A percentile compares a stretch with the other conserved stretches of the same genome.
These are phyloP conservation scores for Tausonia pullulans DNA, from an alignment of 1,284 basidiomycete genomes.

Conservation along the genomic window DNA sequence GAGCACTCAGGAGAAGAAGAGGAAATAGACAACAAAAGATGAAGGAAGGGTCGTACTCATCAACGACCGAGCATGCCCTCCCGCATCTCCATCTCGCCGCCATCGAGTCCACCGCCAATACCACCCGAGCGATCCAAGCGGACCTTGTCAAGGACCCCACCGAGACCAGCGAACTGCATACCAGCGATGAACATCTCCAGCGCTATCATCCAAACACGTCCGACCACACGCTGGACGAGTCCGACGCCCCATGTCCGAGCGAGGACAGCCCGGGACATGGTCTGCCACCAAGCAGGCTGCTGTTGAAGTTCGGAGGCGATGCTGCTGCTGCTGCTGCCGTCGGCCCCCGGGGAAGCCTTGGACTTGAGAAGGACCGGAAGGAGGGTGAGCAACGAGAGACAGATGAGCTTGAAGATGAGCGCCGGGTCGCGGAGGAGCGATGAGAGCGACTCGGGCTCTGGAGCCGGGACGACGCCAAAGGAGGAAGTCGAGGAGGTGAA, in stretches of 20 bases:
- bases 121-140: not conserved
- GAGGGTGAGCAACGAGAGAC: constrained; percentile 32
- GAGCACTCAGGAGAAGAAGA: not conserved
- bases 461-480: not conserved
- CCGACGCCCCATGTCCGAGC: constrained; percentile 2
- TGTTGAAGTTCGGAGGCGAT: not conserved
- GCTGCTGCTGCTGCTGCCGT: not conserved
- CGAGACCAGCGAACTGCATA: not conserved
- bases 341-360: constrained; percentile 9
- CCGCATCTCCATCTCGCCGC: constrained; percentile 1
- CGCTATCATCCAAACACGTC: not conserved
- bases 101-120: not conserved
- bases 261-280: not conserved
- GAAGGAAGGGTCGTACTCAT: not conserved
- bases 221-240: not conserved
- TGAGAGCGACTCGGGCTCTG: constrained; percentile 27
- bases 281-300: not conserved
- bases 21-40: not conserved
- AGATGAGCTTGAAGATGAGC: constrained; percentile 34
- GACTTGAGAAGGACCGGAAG: constrained; percentile 35
- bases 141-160: not conserved
- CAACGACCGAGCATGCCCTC: constrained; percentile 4
- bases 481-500: not conserved
- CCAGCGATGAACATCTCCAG: no score
- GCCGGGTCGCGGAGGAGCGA: constrained; percentile 34